These are phyloP conservation scores for Saraca asoca DNA, from an alignment of 331 rosid genomes.

Conservation along the genomic window DNA sequence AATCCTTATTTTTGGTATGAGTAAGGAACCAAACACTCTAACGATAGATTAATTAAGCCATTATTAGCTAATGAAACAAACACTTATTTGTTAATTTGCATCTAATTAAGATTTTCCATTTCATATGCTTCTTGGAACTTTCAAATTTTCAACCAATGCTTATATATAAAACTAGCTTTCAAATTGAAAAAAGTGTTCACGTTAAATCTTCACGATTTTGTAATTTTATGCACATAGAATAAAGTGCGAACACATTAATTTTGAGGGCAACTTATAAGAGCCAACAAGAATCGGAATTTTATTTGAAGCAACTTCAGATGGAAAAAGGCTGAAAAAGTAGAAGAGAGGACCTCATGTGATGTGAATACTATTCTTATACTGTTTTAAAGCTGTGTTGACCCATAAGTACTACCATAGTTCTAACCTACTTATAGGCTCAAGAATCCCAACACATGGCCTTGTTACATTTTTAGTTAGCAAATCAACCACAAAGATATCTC, in stretches of 20 bases:
- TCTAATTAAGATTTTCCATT: background rate
- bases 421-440: slow-evolving; percentile 57
- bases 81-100: background rate
- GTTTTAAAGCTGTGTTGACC: slow-evolving; percentile 42
- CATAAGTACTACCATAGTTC: slow-evolving; percentile 40
- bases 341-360: slow-evolving; percentile 40
- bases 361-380: slow-evolving; percentile 44
- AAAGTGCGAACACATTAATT: slow-evolving; percentile 41
- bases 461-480: slow-evolving; percentile 52
- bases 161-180: no score
- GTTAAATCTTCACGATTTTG: background rate
- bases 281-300: slow-evolving; percentile 42
- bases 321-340: slow-evolving; percentile 40
- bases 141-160: no score
- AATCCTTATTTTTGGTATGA: no score
- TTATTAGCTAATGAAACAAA: no score
- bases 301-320: slow-evolving; percentile 14
- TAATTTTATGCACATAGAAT: slow-evolving; percentile 34
- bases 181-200: no score
- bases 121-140: no score
- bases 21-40: no score
- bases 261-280: slow-evolving; percentile 28
- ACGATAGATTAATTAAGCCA: no score
- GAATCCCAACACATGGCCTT: slow-evolving; percentile 76
- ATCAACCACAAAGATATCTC: slow-evolving; percentile 60